phyloP scores from a whole-genome alignment of 805 yeast species.

The Naumovozyma castellii region DNA sequence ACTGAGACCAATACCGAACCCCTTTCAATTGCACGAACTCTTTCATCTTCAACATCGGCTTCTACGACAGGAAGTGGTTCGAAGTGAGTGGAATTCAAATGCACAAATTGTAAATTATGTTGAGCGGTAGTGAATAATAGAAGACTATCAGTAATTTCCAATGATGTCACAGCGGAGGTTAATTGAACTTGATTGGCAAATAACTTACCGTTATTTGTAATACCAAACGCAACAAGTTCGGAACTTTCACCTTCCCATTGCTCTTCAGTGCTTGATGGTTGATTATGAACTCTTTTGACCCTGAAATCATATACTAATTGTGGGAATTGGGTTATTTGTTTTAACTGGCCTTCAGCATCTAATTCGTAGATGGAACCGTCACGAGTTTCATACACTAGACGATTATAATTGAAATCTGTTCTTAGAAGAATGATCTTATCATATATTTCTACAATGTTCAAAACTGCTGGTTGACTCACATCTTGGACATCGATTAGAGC shows the following conservation, averaged over 20 bases:
- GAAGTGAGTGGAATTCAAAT: conserved; percentile 40
- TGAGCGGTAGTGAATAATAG: conserved; percentile 82
- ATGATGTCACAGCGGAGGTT: conserved; percentile 71
- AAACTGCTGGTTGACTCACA: conserved; percentile 33
- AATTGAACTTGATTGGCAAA: conserved; percentile 52
- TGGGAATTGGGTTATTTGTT: conserved; percentile 46
- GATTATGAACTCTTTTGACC: conserved; percentile 31
- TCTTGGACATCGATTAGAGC: conserved; percentile 41
- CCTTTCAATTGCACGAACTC: conserved; percentile 80
- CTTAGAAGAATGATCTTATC: conserved; percentile 49
- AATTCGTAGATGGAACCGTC: conserved; percentile 49
- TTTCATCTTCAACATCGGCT: conserved; percentile 51
- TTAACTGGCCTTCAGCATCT: conserved; percentile 25
- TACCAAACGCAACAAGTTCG: conserved; percentile 50
- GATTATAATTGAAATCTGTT: conserved; percentile 42
- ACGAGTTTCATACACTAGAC: conserved; percentile 49
- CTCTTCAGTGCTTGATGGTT: conserved; percentile 13
- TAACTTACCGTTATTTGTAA: conserved; percentile 66
- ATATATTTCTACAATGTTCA: conserved; percentile 35
- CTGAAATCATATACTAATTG: conserved; percentile 57
- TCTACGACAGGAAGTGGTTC: conserved; percentile 34
- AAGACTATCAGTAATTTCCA: conserved; percentile 61
- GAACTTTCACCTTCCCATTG: conserved; percentile 25
- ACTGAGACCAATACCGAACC: conserved; percentile 79
- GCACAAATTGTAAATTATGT: conserved; percentile 72